phyloP scores from a whole-genome alignment of 306 rosid species.

The Mimosa bimucronata region DNA sequence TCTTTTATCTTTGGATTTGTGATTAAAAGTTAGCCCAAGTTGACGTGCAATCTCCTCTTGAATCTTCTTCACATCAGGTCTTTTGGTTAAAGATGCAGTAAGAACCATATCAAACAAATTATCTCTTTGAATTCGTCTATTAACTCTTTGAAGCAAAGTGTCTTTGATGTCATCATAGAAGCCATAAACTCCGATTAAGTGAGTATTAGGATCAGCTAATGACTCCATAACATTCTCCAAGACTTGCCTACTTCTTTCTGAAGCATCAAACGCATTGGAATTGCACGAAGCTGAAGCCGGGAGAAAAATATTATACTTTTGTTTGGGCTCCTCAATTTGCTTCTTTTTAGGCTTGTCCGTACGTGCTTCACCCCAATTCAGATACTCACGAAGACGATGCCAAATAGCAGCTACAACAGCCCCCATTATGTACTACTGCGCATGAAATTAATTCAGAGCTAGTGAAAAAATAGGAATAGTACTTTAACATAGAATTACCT shows the following conservation, averaged over 20 bases:
- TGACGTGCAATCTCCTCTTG: not conserved
- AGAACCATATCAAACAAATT: not conserved
- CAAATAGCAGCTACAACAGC: not conserved
- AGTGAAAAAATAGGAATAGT: too few species aligned
- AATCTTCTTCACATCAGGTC: not conserved
- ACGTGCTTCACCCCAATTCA: too few species aligned
- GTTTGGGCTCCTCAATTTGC: too few species aligned
- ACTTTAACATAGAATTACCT: not conserved
- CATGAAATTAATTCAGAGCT: too few species aligned
- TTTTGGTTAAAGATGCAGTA: not conserved
- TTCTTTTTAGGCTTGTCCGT: not conserved
- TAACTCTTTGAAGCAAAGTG: not conserved
- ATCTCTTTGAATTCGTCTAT: not conserved
- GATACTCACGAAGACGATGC: not conserved
- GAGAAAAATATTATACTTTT: too few species aligned
- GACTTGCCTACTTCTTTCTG: not conserved
- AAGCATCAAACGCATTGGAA: not conserved
- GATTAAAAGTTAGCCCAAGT: not conserved
- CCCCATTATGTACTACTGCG: not conserved
- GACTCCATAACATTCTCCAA: not conserved
- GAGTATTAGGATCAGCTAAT: conserved; percentile 3
- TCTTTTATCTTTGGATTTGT: not conserved
- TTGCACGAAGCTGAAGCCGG: not conserved
- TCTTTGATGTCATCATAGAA: not conserved
- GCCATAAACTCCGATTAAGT: not conserved